Conservation (phyloP, 805 yeast genomes). For the Candida endomychidarum region DNA sequence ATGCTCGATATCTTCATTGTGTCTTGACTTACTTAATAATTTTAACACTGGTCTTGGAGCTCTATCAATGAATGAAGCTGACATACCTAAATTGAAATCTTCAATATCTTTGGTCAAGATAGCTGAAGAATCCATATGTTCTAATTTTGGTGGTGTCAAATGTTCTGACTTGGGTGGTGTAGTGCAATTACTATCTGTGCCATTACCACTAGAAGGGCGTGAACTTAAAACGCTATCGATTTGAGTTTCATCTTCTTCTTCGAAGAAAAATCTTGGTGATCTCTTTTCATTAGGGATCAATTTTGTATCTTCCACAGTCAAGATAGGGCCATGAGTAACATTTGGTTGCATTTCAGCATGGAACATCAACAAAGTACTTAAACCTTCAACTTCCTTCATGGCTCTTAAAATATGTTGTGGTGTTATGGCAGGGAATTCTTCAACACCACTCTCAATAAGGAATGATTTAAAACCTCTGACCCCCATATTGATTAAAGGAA, state of each 20-base stretch:
- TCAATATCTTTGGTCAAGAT: constrained; percentile 27
- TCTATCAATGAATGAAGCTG: constrained; percentile 38
- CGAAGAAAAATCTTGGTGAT: constrained; percentile 19
- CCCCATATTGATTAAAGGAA: constrained; percentile 78
- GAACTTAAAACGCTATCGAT: constrained; percentile 5
- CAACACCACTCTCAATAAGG: constrained; percentile 92
- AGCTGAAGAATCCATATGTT: constrained; percentile 3
- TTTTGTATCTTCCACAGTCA: constrained; percentile 20
- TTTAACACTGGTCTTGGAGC: constrained; percentile 41
- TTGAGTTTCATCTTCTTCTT: constrained; percentile 11
- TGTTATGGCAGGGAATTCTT: constrained; percentile 84
- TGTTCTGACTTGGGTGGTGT: constrained; percentile 7
- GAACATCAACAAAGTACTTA: constrained; percentile 77
- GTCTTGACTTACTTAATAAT: constrained; percentile 21
- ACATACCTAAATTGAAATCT: constrained; percentile 36
- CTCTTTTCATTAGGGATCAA: constrained; percentile 24
- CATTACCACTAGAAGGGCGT: constrained; percentile 4
- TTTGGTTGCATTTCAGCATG: constrained; percentile 85
- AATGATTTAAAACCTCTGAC: constrained; percentile 95
- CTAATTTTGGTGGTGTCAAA: no score
- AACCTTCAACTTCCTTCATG: constrained; percentile 58
- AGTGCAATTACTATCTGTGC: constrained; percentile 8
- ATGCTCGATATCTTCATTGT: constrained; percentile 21
- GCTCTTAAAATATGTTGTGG: constrained; percentile 66
- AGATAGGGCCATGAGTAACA: constrained; percentile 14